phyloP scores from a whole-genome alignment of 441 rosid species.

The Syzygium malaccense region DNA sequence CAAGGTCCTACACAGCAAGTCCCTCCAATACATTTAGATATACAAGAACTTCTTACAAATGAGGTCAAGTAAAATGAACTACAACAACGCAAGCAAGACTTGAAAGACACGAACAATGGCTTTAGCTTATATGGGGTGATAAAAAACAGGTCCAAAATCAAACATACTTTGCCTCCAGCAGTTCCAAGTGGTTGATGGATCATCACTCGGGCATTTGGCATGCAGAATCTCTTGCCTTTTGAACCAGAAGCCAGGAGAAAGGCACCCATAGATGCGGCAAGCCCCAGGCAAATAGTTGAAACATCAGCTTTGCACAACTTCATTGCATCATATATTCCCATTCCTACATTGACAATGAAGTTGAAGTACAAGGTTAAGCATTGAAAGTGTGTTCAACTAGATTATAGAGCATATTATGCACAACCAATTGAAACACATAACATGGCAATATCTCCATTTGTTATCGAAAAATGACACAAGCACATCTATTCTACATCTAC shows the following conservation, averaged over 20 bases:
- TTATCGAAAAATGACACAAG: background rate
- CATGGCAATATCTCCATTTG: background rate
- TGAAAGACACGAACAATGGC: background rate
- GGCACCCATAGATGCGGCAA: constrained; percentile 94
- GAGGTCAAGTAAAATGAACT: background rate
- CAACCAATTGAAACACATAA: background rate
- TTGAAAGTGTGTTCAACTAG: background rate
- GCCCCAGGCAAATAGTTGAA: constrained; percentile 84
- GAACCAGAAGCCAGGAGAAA: constrained; percentile 83
- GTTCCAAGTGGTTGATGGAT: constrained; percentile 93
- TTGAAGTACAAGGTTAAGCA: background rate
- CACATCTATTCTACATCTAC: background rate
- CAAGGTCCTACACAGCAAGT: background rate
- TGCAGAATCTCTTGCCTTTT: constrained; percentile 90
- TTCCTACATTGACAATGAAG: constrained; percentile 29
- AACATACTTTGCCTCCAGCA: constrained; percentile 68
- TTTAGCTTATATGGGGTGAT: background rate
- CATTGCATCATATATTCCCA: constrained; percentile 96
- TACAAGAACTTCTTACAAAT: background rate
- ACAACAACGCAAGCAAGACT: background rate
- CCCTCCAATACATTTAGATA: background rate
- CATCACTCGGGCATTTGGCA: constrained; percentile 96
- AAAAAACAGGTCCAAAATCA: background rate
- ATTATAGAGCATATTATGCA: background rate
- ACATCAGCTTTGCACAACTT: constrained; percentile 92